Base-by-base conservation (phyloP, 1,284 basidiomycete genomes). In the Microbotryomycetes sp. region DNA sequence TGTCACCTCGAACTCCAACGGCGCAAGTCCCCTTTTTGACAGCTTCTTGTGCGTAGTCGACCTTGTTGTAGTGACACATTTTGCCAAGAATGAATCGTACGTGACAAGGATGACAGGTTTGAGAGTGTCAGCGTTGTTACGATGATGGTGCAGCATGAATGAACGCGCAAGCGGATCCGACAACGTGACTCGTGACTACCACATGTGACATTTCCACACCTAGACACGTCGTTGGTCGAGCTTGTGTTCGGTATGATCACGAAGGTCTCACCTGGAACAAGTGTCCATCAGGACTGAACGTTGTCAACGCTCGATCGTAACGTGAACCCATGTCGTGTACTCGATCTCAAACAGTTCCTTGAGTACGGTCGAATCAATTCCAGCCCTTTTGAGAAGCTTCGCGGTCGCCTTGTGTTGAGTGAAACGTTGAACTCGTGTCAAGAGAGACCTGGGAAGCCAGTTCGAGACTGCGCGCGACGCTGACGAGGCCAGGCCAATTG, bases 21-120 rank as follows among this genome's bases (percentile, higher is more conserved):
- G 94, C 94, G 76, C 94, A 97, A 16, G 96, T 98, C 54, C 96
- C 96, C 76, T 94, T 92, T 71, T 90, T 82, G 53, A 98, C 96
- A 55, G 96, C 96, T 77, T 99, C 96, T 25, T 88, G 80, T 6
- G 96, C 96, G 77, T 99, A 99, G 79, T 99, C 96, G 70, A 99
- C 96, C 89, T 96, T 23, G 3, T 22, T 25, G 7, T 16, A 0
- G 1, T 4, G 4, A 1, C n/a, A n/a, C n/a, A n/a, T n/a, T n/a
- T n/a, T n/a, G n/a, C n/a, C n/a, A n/a, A 22, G 6, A 6, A 3
- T 14, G 30, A 23, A 6, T 7, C 5, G 50, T 15, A 15, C 16
- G 2, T 49, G 12, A 28, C 4, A 16, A 2, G 28, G 16, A 16
- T 1, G 25, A 25, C 0, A 6, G 47, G 36, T 0, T 14, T 45